Evolutionary conservation across 441 rosid genomes (phyloP), one percentile per base, ranked within the genome.

Genomic region (Theobroma grandiflorum): DNA sequence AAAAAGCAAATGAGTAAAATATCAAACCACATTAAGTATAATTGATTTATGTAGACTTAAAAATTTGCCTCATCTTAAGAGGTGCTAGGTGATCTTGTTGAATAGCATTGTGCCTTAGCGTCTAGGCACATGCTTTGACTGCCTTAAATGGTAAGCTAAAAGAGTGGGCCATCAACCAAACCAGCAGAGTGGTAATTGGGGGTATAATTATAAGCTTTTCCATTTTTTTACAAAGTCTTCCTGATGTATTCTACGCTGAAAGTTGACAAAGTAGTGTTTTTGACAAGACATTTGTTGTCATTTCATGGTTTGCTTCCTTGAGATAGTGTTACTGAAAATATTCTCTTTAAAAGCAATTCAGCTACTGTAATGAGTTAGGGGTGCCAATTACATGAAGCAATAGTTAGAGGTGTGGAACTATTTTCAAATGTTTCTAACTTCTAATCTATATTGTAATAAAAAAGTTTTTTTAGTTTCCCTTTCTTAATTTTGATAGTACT

Each of bases 381-480:
- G 26, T 70, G n/a, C 74, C 40, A 47, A 35, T 47, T 69, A 53
- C 63, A 0, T 35, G 18, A 53, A 37, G n/a, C 31, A 33, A 16
- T 35, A 18, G 49, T 9, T 53, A 53, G 57, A 72, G 15, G 49
- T 49, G 58, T n/a, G 38, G 76, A 37, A 38, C 55, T 72, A 53
- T 53, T 53, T 43, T 72, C 64, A 38, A 55, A 72, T 50, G 61
- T 71, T 50, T 33, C 31, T 71, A 53, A 12, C 18, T 47, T 72
- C 52, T 72, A 35, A 52, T 49, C 74, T 71, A 16, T 35, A 10
- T 52, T 37, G 62, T 50, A 42, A 53, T 20, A 52, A 18, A 37
- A 55, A 52, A 3, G 47, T 52, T 72, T 57, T 50, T 35, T 35
- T 16, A 50, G 61, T 52, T 53, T 37, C 6, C 31, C 35, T 49